These are phyloP conservation scores for Colletotrichum incanum DNA, from an alignment of 2,329 filamentous ascomycete species.

Conservation along the genomic window DNA sequence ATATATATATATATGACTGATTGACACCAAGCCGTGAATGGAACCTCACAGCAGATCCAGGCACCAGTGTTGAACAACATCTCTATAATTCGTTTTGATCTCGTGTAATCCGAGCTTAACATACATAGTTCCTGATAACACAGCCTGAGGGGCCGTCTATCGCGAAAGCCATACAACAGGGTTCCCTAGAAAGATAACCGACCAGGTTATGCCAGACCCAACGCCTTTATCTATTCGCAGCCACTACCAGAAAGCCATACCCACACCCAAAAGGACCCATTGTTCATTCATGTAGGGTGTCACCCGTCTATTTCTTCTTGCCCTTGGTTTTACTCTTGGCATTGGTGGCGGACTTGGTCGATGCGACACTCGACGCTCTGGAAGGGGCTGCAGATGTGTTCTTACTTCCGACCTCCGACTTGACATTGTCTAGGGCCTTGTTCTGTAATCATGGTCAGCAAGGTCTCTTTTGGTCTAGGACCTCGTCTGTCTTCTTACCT, in stretches of 20 bases:
- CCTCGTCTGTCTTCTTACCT: conserved; percentile 70
- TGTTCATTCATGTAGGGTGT: conserved; percentile 22
- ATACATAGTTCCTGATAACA: conserved; percentile 16
- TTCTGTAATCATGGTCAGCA: conserved; percentile 71
- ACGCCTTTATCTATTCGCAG: conserved; percentile 40
- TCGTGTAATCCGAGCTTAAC: conserved; percentile 19
- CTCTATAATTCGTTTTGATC: conserved; percentile 14
- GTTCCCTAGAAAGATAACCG: conserved; percentile 14
- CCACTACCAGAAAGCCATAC: conserved; percentile 24
- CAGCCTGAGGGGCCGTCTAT: conserved; percentile 12
- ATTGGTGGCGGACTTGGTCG: conserved; percentile 71
- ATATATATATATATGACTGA: not conserved
- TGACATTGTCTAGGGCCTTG: conserved; percentile 92
- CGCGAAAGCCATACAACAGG: conserved; percentile 19
- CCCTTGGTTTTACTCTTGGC: conserved; percentile 62
- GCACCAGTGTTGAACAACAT: too few species aligned
- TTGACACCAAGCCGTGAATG: too few species aligned
- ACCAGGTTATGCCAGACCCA: conserved; percentile 34
- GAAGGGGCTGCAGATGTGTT: conserved; percentile 83
- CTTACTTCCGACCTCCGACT: conserved; percentile 79
- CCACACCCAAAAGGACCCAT: conserved; percentile 14
- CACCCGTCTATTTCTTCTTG: conserved; percentile 65
- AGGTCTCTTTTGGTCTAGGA: conserved; percentile 8
- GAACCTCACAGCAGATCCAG: too few species aligned
- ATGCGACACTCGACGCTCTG: conserved; percentile 89